Percentiles rank a stretch among this genome's conserved stretches.
These are phyloP conservation scores for Ceratobasidium sp. DNA, from an alignment of 1,284 basidiomycete genomes.

Conservation along the genomic window DNA sequence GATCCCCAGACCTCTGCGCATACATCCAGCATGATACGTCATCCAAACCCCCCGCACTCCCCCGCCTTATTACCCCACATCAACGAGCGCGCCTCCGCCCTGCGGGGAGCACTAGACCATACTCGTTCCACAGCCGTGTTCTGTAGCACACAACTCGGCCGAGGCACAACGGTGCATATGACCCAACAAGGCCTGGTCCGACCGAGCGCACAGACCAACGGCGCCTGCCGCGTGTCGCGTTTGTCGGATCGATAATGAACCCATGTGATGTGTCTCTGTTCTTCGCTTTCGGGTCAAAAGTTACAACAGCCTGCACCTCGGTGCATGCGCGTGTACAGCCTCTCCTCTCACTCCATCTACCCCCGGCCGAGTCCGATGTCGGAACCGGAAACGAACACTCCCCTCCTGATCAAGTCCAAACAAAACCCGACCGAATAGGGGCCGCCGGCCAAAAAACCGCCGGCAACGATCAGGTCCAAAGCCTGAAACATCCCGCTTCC, in stretches of 20 bases:
- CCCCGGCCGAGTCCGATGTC: not conserved
- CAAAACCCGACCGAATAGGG: conserved; percentile 12
- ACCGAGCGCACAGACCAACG: not conserved
- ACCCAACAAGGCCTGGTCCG: too few species aligned
- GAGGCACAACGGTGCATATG: conserved; percentile 15
- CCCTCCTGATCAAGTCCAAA: conserved; percentile 1
- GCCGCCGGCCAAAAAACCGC: conserved; percentile 6
- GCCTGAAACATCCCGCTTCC: not conserved
- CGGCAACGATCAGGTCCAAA: not conserved
- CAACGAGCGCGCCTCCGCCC: not conserved
- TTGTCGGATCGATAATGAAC: not conserved
- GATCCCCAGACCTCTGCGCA: not conserved
- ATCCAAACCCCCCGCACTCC: conserved; percentile 16
- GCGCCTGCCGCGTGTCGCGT: conserved; percentile 7
- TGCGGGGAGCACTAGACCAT: not conserved
- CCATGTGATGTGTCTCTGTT: not conserved
- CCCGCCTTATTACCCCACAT: conserved; percentile 16
- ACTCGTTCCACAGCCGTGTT: not conserved
- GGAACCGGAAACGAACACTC: not conserved
- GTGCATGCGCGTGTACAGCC: not conserved
- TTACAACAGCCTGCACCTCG: not conserved
- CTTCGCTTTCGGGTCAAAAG: not conserved
- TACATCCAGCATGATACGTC: not conserved
- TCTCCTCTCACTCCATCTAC: not conserved
- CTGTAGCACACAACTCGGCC: conserved; percentile 11